Base-by-base conservation (phyloP, 305 asterid genomes). In the Vinca major region DNA sequence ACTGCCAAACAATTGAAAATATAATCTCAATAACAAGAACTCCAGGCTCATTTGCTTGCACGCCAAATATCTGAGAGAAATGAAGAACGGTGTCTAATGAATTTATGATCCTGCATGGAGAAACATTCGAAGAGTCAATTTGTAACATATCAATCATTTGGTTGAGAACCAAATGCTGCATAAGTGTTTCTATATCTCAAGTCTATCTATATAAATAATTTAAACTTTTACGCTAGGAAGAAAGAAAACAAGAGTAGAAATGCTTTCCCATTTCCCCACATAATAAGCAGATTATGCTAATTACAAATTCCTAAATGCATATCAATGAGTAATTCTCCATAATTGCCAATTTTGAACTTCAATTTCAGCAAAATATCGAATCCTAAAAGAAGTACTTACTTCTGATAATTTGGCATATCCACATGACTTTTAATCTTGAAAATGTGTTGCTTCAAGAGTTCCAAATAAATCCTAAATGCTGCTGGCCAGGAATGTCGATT, bases 401-500 rank as follows among this genome's bases (percentile, higher is more conserved):
- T 84, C 69, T 84, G 81, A 81, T 84, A 75, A 74, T 82, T 83
- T 36, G 89, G 91, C 73, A 89, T 66, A 61, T 75, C 74, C 54
- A 86, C 69, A 76, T 78, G 73, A 71, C 81, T 85, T 78, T 86
- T 84, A 69, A 86, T 85, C 8, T 75, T 72, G 81, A 93, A 93
- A 65, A 86, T 82, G 53, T 90, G 91, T 44, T 83, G 74, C 77
- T 84, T 90, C 48, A 89, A 82, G 77, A 93, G 97, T 73, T 93
- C 99, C 96, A 93, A 78, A 69, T 89, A 90, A 19, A 93, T 85
- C 78, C 97, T 83, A 83, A 80, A 93, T 43, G 99, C 96, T 51
- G 92, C 95, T 50, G 97, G 97, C 77, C 80, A 78, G 44, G 85
- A 79, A 50, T 55, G 82, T 16, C 99, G 81, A 65, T 77, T 72